Percentiles rank a stretch among this genome's conserved stretches.
Conservation (phyloP, 129 eudicot genomes). For the Flaveria linearis region DNA sequence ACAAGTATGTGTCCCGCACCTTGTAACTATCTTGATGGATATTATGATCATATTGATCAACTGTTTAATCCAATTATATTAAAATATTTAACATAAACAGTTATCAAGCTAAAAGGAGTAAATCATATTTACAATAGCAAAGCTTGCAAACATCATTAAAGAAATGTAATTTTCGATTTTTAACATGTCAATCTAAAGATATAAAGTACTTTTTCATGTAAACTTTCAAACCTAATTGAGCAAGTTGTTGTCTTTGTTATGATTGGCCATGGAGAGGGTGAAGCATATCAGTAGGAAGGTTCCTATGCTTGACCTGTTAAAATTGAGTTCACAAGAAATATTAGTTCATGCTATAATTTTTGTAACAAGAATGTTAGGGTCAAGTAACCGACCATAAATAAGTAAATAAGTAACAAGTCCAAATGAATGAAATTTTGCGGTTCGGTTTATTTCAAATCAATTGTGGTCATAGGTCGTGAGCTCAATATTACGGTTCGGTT, state of each 20-base stretch:
- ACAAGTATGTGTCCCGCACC: too few relatives aligned
- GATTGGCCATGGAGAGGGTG: conserved; percentile 59
- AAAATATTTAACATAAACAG: too few relatives aligned
- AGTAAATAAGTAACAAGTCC: not conserved
- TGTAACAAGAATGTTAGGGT: not conserved
- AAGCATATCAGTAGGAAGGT: conserved; percentile 74
- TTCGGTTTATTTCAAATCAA: too few relatives aligned
- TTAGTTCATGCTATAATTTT: too few relatives aligned
- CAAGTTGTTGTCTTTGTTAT: conserved; percentile 39
- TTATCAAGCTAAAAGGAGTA: too few relatives aligned
- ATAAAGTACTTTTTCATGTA: not conserved
- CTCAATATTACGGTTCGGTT: not conserved
- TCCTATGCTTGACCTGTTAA: conserved; percentile 86
- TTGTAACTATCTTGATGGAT: too few relatives aligned
- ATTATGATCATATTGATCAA: too few relatives aligned
- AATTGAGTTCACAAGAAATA: not conserved
- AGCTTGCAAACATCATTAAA: not conserved
- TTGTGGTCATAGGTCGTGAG: not conserved
- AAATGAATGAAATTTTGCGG: not conserved
- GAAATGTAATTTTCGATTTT: not conserved
- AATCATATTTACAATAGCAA: not conserved
- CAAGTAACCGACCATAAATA: not conserved
- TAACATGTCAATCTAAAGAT: not conserved
- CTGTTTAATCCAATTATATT: too few relatives aligned
- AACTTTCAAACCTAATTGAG: conserved; percentile 6